Evolutionary conservation across 768 basidiomycete genomes (phyloP).

Genomic region (Cystofilobasidium macerans): DNA sequence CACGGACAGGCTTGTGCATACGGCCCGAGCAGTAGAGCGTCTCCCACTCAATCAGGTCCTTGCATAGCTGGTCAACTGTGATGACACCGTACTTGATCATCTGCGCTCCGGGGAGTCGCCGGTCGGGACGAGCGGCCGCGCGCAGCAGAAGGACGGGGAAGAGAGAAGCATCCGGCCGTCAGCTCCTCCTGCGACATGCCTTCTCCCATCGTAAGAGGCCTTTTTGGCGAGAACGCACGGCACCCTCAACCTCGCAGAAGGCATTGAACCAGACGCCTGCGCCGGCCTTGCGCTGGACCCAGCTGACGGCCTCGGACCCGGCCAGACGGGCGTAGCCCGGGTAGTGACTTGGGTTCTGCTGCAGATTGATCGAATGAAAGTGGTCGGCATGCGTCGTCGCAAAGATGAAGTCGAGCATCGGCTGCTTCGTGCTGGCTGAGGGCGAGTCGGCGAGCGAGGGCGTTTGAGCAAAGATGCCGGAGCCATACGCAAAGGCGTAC

Average conservation of each 20-base stretch:
- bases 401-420: slow-evolving; percentile 94
- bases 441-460: slow-evolving; percentile 39
- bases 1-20: slow-evolving; percentile 77
- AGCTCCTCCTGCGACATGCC: not conserved
- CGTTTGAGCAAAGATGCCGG: slow-evolving; percentile 86
- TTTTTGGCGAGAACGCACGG: slow-evolving; percentile 56
- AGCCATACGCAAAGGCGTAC: slow-evolving; percentile 96
- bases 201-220: too few species aligned
- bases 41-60: slow-evolving; percentile 84
- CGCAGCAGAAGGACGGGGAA: not conserved
- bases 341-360: slow-evolving; percentile 83
- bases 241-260: slow-evolving; percentile 68
- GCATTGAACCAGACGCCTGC: slow-evolving; percentile 97
- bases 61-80: slow-evolving; percentile 75
- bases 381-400: slow-evolving; percentile 85
- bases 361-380: slow-evolving; percentile 93
- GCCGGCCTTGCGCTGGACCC: slow-evolving; percentile 48
- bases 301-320: slow-evolving; percentile 71
- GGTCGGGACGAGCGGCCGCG: not conserved
- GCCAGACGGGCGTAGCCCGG: slow-evolving; percentile 73
- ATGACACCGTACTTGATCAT: slow-evolving; percentile 95
- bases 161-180: not conserved
- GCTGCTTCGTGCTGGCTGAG: slow-evolving; percentile 35
- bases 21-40: slow-evolving; percentile 87
- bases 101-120: slow-evolving; percentile 39